Evolutionary conservation across 352 stramenopile species (phyloP), one percentile per base, ranked within the genome.

Genomic region (Thalassiosira gravida): DNA sequence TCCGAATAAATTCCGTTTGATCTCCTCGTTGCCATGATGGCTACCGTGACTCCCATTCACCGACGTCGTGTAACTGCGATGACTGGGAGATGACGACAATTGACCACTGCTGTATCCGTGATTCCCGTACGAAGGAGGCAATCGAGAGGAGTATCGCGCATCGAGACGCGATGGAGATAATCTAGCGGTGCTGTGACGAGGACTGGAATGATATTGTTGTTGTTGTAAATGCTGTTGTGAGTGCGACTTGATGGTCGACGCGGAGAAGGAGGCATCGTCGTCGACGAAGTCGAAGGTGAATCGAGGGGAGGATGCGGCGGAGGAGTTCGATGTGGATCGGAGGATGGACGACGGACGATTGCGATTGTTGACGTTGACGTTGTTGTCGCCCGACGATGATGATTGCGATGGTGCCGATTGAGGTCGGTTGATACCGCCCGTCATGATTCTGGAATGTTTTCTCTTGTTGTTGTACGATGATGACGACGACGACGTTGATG

Each of bases 231-330:
- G 50, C 13, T 5, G 13, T 7, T 29, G 50, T 3, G 7, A 2
- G 20, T 30, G 50, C 11, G 20, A 22, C 8, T n/a, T n/a, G n/a
- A n/a, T n/a, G 6, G 20, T 58, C 3, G 50, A 37, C 32, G 50
- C 32, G 22, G 9, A 1, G 37, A 27, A 14, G 42, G 39, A 29
- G 47, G 39, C 13, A n/a, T n/a, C n/a, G 53, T 75, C 67, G 29
- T 67, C 52, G 22, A 75, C 25, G 25, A 67, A 67, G 53, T 75
- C 67, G 39, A 75, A 75, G 0, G 67, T 67, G 53, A 75, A 75
- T 20, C 67, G 67, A 1, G 29, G 35, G 32, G 47, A 32, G 16
- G 47, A 56, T 18, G 47, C 6, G 20, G 22, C 53, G 53, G 53
- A 39, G 22, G 53, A 63, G 5, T 16, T 16, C 6, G 49, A 29